Evolutionary conservation across 768 basidiomycete species (phyloP), one percentile per base, ranked within the genome.

Genomic region (Pleurotus eryngii): DNA sequence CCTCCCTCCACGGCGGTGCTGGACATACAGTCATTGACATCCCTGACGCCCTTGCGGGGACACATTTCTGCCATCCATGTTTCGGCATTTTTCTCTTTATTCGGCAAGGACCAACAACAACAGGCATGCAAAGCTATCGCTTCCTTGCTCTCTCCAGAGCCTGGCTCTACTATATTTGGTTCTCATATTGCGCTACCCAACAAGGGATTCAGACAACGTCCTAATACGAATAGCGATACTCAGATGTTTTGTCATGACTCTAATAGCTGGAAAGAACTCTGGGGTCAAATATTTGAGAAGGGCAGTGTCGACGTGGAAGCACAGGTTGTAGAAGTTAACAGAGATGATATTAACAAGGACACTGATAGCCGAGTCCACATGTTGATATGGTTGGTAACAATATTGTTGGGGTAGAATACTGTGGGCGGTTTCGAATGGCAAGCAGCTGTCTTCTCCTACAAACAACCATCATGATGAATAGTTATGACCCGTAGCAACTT

Each of bases 1-100:
- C 61, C 67, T 3, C 67, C 70, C 20, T 24, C 49, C 11, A 57
- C 64, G 14, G 49, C 63, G 15, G 42, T 43, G 4, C 72, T 72
- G 0, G 61, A 61, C 48, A 60, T 81, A 42, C 24, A 60, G 2
- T 58, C 66, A 1, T 57, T 82, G 27, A 72, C 55, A 1, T 76
- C 78, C 0, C 68, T 85, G 38, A 81, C 70, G 18, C 74, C 76
- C 7, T 70, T 83, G 9, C 75, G 63, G 47, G 79, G 81, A 2
- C 75, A 70, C 22, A 66, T 82, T 40, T 75, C 80, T 11, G 78
- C 67, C 4, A 81, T 86, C 20, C 77, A 82, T 62, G 76, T 77
- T 1, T 71, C 76, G 11, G 67, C 77, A 5, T 71, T 86, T 65
- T 85, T 86, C 60, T 82, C 82, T 60, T 73, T 83, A 30, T 84